Evolutionary conservation across 108 stramenopile species (phyloP).

Genomic region (Epipyxis sp.): DNA sequence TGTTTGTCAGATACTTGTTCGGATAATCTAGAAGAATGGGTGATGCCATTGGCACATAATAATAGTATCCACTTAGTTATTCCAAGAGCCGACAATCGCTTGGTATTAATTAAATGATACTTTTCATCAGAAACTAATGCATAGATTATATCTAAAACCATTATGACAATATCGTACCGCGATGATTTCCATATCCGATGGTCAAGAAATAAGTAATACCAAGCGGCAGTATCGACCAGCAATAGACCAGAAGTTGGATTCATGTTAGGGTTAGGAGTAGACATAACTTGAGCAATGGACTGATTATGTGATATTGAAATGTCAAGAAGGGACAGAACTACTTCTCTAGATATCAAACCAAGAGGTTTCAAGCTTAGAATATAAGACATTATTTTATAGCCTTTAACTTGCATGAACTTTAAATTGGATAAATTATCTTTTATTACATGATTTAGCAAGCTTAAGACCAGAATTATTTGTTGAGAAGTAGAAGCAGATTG

Average conservation of each 20-base stretch:
- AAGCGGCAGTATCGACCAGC: background rate
- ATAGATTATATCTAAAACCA: background rate
- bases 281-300: too few relatives aligned
- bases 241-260: too few relatives aligned
- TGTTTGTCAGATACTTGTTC: background rate
- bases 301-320: too few relatives aligned
- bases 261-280: too few relatives aligned
- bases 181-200: background rate
- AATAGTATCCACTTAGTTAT: background rate
- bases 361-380: too few relatives aligned
- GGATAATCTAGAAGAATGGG: background rate
- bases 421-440: background rate
- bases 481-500: background rate
- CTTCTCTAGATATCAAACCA: too few relatives aligned
- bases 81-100: background rate
- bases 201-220: background rate
- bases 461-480: background rate
- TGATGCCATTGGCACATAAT: background rate
- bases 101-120: background rate
- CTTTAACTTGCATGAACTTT: slow-evolving; percentile 10
- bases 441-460: background rate
- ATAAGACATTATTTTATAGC: background rate
- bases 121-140: background rate
- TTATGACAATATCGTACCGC: background rate
- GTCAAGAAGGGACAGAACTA: too few relatives aligned